Evolutionary conservation across 257 asterid genomes (phyloP), one percentile per base, ranked within the genome.

Genomic region (Nicotiana knightiana): DNA sequence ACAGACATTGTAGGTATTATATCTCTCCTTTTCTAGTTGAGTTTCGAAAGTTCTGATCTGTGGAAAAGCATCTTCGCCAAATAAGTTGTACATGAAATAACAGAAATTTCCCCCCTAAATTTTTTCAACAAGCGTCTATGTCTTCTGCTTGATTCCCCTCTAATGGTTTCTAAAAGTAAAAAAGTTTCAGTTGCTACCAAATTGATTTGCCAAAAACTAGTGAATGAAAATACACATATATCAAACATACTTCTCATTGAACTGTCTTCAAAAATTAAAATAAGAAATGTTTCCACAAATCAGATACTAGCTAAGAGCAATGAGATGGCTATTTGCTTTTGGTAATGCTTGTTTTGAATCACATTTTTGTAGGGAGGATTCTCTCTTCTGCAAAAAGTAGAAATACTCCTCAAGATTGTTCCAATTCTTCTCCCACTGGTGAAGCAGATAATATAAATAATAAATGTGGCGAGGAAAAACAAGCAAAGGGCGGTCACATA

Each of bases 1-100:
- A 95, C 98, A 53, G 98, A 93, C 89, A 93, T 95, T 85, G 97
- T 95, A 91, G 99, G 99, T 95, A 93, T 79, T 86, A 88, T 82
- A 87, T 82, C 87, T 88, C 59, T 84, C 89, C 80, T 84, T 46
- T 83, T 67, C 87, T 84, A 46, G 76, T 82, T 48, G 26, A 83
- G 33, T 17, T 33, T 33, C 57, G 30, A 55, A 21, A 84, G 57
- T 57, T 43, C 62, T 71, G 32, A 78, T 82, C 39, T 76, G 81
- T 53, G 77, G 65, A 67, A 59, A 65, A 64, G 57, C 79, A 62
- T 67, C 66, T 81, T 54, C 79, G 35, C 55, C 79, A 79, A 26
- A 71, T 73, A 18, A 71, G 59, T 59, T 16, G 5, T 79, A 62
- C 62, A 6, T 66, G 11, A 79, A 28, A 15, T 15, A 37, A 5